Base-by-base conservation (phyloP, 73 alveolate genomes). In the Tetrahymena borealis region DNA sequence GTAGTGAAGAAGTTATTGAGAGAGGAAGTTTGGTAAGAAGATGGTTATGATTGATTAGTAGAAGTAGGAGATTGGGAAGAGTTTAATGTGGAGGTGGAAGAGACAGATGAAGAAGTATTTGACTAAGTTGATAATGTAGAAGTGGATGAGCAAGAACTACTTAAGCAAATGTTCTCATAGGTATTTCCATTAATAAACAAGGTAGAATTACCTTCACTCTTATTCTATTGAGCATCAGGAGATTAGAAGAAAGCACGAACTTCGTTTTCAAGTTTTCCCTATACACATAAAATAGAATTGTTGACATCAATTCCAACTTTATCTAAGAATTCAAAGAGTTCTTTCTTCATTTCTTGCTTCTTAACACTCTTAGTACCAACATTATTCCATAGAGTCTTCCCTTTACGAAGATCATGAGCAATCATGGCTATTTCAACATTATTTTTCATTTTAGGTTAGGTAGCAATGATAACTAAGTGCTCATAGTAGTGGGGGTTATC, bases 381-480 rank as follows among this genome's bases (percentile, higher is more conserved):
- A 60, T 60, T 60, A 60, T 60, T 60, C 85, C 85, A 60, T 24
- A 60, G 85, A 6, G 85, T 60, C 85, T 60, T 60, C 28, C 85
- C 85, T 35, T 60, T 60, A n/a, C 85, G 38, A 24, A 60, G 28
- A 20, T 60, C 85, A 20, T 60, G 85, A 28, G 85, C 85, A 24
- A 60, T 60, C 85, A 60, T 60, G 10, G 85, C 85, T 24, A 60
- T 60, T 60, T 60, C 85, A 24, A 60, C 85, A 9, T 60, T 60
- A 60, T 60, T 60, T 60, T 60, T 60, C 85, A 60, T 60, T 60
- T 60, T 60, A n/a, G 85, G 85, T n/a, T 60, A n/a, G 85, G 85
- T 60, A 15, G 85, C 85, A 4, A 60, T 60, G 85, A 60, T 60
- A n/a, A 60, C 85, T n/a, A 60, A 60, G 28, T 60, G 85, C 35